phyloP scores from a whole-genome alignment of 441 rosid genomes.

The Macaranga tanarius region DNA sequence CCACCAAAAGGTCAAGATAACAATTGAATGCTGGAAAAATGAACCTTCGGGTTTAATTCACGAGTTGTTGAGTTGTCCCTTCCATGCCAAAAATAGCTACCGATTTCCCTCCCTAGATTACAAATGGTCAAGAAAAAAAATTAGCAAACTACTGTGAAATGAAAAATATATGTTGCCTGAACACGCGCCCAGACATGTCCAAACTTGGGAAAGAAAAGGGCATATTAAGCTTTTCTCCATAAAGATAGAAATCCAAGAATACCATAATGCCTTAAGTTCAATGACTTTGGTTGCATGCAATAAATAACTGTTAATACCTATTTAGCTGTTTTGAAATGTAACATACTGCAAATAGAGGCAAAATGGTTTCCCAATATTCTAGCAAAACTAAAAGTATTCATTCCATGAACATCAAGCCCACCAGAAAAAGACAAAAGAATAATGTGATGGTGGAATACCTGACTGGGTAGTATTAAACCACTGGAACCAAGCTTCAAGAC shows the following conservation, averaged over 20 bases:
- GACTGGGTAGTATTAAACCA: constrained; percentile 94
- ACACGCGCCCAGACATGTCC: neutral
- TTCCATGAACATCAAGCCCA: neutral
- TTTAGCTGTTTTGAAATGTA: neutral
- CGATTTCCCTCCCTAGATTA: constrained; percentile 63
- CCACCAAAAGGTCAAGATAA: neutral
- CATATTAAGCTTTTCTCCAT: constrained; percentile 4
- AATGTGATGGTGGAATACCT: constrained; percentile 43
- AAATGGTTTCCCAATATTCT: neutral
- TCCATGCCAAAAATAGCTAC: constrained; percentile 98
- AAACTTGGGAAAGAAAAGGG: neutral
- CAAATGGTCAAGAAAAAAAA: neutral
- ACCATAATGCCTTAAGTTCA: neutral
- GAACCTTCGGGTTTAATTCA: constrained; percentile 95
- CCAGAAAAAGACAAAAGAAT: neutral
- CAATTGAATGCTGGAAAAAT: constrained; percentile 25
- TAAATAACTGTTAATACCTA: neutral
- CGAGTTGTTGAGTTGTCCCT: constrained; percentile 70
- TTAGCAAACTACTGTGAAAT: neutral
- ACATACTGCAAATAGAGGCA: neutral
- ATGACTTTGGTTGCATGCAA: neutral
- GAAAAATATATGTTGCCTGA: neutral
- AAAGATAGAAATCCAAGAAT: neutral
- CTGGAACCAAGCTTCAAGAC: constrained; percentile 96
- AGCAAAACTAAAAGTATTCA: neutral